Base-by-base conservation (phyloP, 2,329 filamentous ascomycete genomes). In the Neopestalotiopsis rosae region DNA sequence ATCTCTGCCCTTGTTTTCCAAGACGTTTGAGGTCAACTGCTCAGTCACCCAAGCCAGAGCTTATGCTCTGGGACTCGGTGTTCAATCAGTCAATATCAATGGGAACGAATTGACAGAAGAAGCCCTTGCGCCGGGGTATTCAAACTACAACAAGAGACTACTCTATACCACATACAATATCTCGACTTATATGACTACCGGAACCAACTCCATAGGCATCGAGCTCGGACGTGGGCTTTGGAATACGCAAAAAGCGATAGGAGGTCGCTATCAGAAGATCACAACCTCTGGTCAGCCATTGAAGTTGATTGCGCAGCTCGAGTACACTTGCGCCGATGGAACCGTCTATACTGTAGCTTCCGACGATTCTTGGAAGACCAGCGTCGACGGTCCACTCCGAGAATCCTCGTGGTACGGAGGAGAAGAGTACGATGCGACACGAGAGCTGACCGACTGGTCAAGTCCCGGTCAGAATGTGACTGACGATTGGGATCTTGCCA, bases 401-500 rank as follows among this genome's bases (percentile, higher is more conserved):
- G 57, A 34, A 5, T 30, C 57, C 1, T 59, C 57, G 0, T 59
- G 57, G 57, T 59, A 59, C 32, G 57, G 57, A 14, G 57, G 57
- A 59, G 57, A 59, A n/a, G 57, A 59, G 57, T 59, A 59, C 12
- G 30, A 59, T 34, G 57, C 57, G 5, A 59, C 57, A 4, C 57
- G 24, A 17, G 57, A 59, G 24, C 13, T 59, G 4, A 14, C 24
- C 13, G 30, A 17, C 20, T 59, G 57, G 57, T 34, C 57, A 7
- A 12, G 13, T 5, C 24, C 57, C 17, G 0, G 4, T 10, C 20
- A 7, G 14, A 28, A 59, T 17, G 5, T 59, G 17, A 20, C 45
- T 20, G 24, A 20, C 10, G 14, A 4, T 1, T 59, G 57, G 57
- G 57, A 59, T 6, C 57, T 34, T 32, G 57, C 30, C 4, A 30